Evolutionary conservation across 305 asterid species (phyloP), one percentile per base, ranked within the genome.

Genomic region (Fraxinus baroniana): DNA sequence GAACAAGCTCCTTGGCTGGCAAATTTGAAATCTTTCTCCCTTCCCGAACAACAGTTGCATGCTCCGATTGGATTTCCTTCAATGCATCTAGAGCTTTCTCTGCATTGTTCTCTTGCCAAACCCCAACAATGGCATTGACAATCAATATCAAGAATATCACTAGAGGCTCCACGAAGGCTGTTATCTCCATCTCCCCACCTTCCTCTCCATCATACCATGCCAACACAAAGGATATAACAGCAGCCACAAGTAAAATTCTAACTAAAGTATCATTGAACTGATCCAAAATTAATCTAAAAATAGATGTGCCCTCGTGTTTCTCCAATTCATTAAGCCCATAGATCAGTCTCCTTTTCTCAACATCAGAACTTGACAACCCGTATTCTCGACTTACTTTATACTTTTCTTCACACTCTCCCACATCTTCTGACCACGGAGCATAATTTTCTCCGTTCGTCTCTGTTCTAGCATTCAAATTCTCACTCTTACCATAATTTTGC

Each of bases 161-260:
- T 79, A 95, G 76, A 20, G 99, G 99, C 87, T 95, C 99, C 85
- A 95, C 99, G 78, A 95, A 95, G 1, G 99, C 98, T 0, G 99
- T 95, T 87, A 94, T 94, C 91, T 85, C 95, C 97, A 85, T 95
- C 87, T 95, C 98, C 72, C 98, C 99, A 0, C 98, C 97, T 86
- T 95, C 97, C 0, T 95, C 98, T 22, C 99, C 99, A 81, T 95
- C 99, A 76, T 71, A 92, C 98, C 91, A 94, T 9, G 98, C 99
- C 88, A 95, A 81, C 78, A 95, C 98, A 86, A 95, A 95, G 13
- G 98, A 95, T 76, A 95, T 80, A 78, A 95, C 98, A 0, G 99
- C 99, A 0, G 98, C 99, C 37, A 83, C 94, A 57, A 95, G 89
- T 86, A 95, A 86, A 84, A 95, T 95, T 90, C 97, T 89, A 39